Evolutionary conservation across 2,329 filamentous ascomycete genomes (phyloP), one percentile per base, ranked within the genome.

Genomic region (Trichoderma arundinaceum): DNA sequence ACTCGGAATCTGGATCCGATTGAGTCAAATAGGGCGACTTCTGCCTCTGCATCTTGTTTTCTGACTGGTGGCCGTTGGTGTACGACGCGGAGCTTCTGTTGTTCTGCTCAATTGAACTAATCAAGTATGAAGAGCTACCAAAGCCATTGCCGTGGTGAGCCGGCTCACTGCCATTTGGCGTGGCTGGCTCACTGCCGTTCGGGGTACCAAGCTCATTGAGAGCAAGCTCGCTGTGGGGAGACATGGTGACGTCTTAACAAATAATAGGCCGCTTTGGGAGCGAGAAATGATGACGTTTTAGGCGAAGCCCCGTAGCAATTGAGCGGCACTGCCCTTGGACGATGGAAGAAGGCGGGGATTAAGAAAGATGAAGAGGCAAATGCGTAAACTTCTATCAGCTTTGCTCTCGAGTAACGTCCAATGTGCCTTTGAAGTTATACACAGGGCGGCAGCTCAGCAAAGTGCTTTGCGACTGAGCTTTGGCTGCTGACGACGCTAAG

Each of bases 1-100:
- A 90, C 38, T 92, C 80, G 57, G 91, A 86, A 69, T 89, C 84
- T 61, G 83, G 76, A 32, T 82, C 78, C 2, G 84, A 82, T n/a
- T 84, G 78, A 59, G 77, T 80, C 15, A 90, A 79, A 59, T 72
- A 71, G 15, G 67, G 68, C 2, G 74, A 74, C 19, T 41, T 52
- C 5, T 54, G 44, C n/a, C 22, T 52, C 32, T 62, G 54, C 44
- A 49, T 46, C 44, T 28, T 58, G 15, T 19, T 17, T 4, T 60
- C 66, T 22, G 54, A 19, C 17, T 28, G 57, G 10, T 68, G 70
- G 49, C 70, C 69, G 33, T 68, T 69, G 56, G 44, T 41, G 39
- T 49, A 59, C 49, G 65, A 67, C 60, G 71, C 66, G 51, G 63
- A 41, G 35, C 65, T 64, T 39, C 71, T 70, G 64, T 12, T 46